Percentiles rank a stretch among this genome's conserved stretches.
These are phyloP conservation scores for Climacium dendroides DNA, from an alignment of 225 moss, liverwort and hornwort species.

Conservation along the genomic window DNA sequence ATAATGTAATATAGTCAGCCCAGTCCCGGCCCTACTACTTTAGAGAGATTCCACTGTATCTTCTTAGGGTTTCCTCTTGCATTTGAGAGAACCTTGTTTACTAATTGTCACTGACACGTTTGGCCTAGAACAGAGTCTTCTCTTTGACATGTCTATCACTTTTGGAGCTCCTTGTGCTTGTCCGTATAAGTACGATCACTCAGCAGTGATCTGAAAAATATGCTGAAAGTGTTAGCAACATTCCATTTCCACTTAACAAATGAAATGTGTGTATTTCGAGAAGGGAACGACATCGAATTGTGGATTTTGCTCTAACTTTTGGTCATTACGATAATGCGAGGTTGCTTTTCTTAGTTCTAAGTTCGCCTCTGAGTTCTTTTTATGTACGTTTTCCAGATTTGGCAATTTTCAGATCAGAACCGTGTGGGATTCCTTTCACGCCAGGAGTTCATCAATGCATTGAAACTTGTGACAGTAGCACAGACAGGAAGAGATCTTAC, in stretches of 20 bases:
- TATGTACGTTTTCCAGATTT: slow-evolving; percentile 52
- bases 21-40: not conserved
- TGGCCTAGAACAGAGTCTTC: not conserved
- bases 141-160: not conserved
- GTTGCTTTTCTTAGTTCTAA: not conserved
- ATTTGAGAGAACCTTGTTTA: not conserved
- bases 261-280: not conserved
- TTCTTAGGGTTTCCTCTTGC: not conserved
- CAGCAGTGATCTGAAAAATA: not conserved
- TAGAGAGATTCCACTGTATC: too few species aligned
- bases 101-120: not conserved
- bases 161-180: not conserved
- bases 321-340: not conserved
- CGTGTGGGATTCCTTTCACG: slow-evolving; percentile 71
- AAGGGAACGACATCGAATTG: not conserved
- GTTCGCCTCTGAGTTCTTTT: not conserved
- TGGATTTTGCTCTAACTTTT: not conserved
- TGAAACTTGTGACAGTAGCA: slow-evolving; percentile 97
- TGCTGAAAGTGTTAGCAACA: not conserved
- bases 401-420: slow-evolving; percentile 93
- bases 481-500: slow-evolving; percentile 97
- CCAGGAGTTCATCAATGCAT: slow-evolving; percentile 85
- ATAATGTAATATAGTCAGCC: not conserved
- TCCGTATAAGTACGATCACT: not conserved
- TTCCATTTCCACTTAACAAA: not conserved